Percentiles rank a stretch among this genome's conserved stretches.
phyloP scores from a whole-genome alignment of 2,329 filamentous ascomycete species.

The Fusarium papillatum region DNA sequence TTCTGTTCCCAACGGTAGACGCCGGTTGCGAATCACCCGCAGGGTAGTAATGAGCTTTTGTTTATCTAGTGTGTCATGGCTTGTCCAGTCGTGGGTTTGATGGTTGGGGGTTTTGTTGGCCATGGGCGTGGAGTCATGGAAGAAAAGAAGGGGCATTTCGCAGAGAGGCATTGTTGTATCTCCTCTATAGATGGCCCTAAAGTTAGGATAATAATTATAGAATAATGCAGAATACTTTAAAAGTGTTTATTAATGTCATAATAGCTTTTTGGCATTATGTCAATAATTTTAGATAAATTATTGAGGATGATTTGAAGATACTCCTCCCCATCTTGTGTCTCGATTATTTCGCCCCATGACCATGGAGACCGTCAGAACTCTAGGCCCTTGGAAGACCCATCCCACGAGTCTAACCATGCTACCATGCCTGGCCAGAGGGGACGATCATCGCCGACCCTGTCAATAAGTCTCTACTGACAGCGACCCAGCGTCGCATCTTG shows the following conservation, averaged over 20 bases:
- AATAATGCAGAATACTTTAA: not conserved
- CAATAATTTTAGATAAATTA: not conserved
- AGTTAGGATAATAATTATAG: not conserved
- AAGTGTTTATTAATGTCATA: not conserved
- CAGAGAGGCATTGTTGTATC: not conserved
- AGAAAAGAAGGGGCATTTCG: not conserved
- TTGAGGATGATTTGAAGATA: not conserved
- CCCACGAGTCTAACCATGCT: constrained; percentile 13
- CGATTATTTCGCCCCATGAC: not conserved
- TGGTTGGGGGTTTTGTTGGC: not conserved
- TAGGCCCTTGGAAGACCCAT: constrained; percentile 3
- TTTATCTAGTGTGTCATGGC: constrained; percentile 6
- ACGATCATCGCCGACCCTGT: constrained; percentile 22
- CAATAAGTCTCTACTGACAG: constrained; percentile 6
- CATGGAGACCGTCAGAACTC: not conserved
- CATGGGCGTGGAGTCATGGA: not conserved
- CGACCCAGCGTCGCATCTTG: constrained; percentile 14
- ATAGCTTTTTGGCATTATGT: not conserved
- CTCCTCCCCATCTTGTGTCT: not conserved
- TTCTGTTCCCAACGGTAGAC: not conserved
- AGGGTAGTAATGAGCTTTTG: constrained; percentile 14
- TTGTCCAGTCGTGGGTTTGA: constrained; percentile 7
- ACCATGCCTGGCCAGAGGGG: constrained; percentile 1
- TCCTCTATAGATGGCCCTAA: not conserved
- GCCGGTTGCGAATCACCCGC: not conserved